Base-by-base conservation (phyloP, 2,329 filamentous ascomycete genomes). In the Venturia pyrina region DNA sequence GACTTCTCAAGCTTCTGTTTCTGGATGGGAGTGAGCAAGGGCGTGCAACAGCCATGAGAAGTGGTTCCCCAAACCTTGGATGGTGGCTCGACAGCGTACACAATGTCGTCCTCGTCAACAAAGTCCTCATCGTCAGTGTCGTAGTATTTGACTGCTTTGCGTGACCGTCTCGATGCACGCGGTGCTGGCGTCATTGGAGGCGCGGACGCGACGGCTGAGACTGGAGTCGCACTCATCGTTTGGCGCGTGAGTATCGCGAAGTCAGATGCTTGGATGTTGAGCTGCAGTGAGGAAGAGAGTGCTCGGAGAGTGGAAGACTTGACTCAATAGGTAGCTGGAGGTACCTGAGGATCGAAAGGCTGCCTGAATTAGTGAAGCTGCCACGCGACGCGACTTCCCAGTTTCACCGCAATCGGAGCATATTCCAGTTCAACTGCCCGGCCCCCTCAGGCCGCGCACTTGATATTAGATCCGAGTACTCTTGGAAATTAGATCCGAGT, bases 81-180 rank as follows among this genome's bases (percentile, higher is more conserved):
- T 15, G 10, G 59, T 43, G 59, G 37, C 41, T 62, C 59, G 11
- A 34, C 41, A n/a, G 32, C 13, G 34, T 41, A 46, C 0, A 24
- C 37, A 17, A 21, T 28, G n/a, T 62, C 59, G 28, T 46, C 34
- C 41, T 40, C 59, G 11, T 62, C 59, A 21, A 62, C n/a, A 13
- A 62, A 62, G 59, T 46, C 59, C 13, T 41, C 59, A 7, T 62
- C 59, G 24, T 62, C 59, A 1, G 37, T 62, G 34, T 41, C 59
- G 59, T 41, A 62, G 59, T 62, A 62, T 10, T 62, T 62, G 59
- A 62, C 34, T 2, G 40, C 40, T 32, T 62, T 48, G 21, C 60
- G 32, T n/a, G 40, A 44, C 21, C 32, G 37, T 17, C 28, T 7
- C 17, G 60, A 48, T 44, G 32, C 24, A 21, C 60, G 60, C 40